Evolutionary conservation across 2,329 filamentous ascomycete genomes (phyloP).

Genomic region (Leptographium flavum): DNA sequence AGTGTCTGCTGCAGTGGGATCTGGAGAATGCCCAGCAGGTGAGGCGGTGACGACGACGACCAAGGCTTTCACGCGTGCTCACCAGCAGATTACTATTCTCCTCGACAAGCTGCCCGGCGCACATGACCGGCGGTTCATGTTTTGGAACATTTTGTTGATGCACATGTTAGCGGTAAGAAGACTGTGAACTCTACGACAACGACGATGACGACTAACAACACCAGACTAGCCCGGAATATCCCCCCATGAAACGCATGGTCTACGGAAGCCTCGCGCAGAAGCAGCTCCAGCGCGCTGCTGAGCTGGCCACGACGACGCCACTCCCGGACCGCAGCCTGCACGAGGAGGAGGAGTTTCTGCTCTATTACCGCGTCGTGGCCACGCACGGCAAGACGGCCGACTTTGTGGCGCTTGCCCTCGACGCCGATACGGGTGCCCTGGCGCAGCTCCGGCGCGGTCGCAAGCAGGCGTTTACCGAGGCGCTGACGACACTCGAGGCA

Average conservation of each 20-base stretch:
- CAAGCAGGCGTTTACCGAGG: constrained; percentile 32
- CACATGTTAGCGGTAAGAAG: constrained; percentile 37
- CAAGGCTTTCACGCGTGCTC: no score
- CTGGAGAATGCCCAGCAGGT: constrained; percentile 43
- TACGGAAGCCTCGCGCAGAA: constrained; percentile 36
- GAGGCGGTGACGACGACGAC: no score
- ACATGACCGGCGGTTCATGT: constrained; percentile 32
- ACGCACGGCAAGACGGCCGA: constrained; percentile 28
- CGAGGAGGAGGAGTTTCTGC: constrained; percentile 34
- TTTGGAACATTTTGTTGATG: constrained; percentile 40
- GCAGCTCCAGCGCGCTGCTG: constrained; percentile 31
- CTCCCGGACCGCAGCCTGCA: constrained; percentile 19
- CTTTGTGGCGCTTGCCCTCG: constrained; percentile 23
- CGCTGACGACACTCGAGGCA: constrained; percentile 22
- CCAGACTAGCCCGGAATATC: constrained; percentile 31
- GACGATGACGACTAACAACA: constrained; percentile 10
- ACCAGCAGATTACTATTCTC: constrained; percentile 34
- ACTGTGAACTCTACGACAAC: not conserved
- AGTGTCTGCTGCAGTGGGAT: constrained; percentile 40
- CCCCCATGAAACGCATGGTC: constrained; percentile 33
- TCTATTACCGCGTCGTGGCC: constrained; percentile 33
- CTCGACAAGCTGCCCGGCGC: constrained; percentile 34
- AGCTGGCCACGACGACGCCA: constrained; percentile 13
- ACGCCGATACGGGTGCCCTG: constrained; percentile 26
- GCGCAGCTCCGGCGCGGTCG: constrained; percentile 29